Evolutionary conservation across 345 rosid genomes (phyloP).

Genomic region (Salix koriyanagi): DNA sequence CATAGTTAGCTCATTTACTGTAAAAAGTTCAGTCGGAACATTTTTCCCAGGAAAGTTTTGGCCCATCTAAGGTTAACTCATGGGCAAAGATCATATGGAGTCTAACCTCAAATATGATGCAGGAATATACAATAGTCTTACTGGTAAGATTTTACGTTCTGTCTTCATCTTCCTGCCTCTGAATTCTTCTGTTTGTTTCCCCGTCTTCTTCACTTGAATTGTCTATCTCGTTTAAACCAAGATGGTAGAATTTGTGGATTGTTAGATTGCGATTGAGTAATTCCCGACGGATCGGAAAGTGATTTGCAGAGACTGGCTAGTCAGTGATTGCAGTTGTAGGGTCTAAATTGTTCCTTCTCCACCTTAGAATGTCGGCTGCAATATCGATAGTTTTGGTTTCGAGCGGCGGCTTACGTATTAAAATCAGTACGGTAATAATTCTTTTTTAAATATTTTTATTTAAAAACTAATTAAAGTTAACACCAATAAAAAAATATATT

Average conservation of each 20-base stretch:
- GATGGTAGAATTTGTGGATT: background rate
- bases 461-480: too few species aligned
- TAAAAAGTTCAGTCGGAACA: slow-evolving; percentile 1
- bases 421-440: too few species aligned
- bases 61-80: slow-evolving; percentile 11
- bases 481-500: too few species aligned
- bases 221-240: background rate
- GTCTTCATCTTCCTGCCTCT: background rate
- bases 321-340: background rate
- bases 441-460: too few species aligned
- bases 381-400: background rate
- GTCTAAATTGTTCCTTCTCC: slow-evolving; percentile 11
- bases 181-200: background rate
- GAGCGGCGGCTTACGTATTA: background rate
- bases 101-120: background rate
- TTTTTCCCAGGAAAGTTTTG: slow-evolving; percentile 12
- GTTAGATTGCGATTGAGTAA: background rate
- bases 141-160: background rate
- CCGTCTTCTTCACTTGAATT: background rate
- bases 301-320: background rate
- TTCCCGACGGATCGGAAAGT: background rate
- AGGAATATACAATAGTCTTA: background rate
- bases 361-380: slow-evolving; percentile 20
- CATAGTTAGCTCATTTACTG: slow-evolving; percentile 11
- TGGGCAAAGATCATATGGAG: background rate